phyloP scores from a whole-genome alignment of 75 land plant species.

The Picea glauca region DNA sequence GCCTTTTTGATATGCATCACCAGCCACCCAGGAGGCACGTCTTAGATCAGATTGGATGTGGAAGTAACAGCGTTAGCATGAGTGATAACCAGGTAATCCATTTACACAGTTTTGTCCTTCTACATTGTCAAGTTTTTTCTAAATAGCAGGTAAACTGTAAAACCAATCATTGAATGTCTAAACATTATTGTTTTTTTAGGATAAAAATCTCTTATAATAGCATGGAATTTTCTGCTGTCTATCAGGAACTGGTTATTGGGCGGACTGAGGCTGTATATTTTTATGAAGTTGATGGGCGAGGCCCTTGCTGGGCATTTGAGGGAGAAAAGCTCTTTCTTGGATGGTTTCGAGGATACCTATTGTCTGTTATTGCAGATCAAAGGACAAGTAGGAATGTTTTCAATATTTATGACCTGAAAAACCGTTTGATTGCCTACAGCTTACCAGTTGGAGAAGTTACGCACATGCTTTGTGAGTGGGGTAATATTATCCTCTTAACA shows the following conservation, averaged over 20 bases:
- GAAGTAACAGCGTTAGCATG: constrained; percentile 71
- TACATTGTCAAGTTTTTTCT: background rate
- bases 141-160: constrained; percentile 3
- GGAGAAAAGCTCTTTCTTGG: constrained; percentile 85
- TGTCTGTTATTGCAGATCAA: constrained; percentile 76
- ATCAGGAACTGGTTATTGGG: constrained; percentile 91
- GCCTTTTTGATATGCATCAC: constrained; percentile 66
- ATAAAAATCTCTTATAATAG: background rate
- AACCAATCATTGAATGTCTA: background rate
- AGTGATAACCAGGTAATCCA: constrained; percentile 79
- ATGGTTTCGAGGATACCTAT: constrained; percentile 96
- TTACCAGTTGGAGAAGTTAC: constrained; percentile 72
- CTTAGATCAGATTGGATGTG: constrained; percentile 83
- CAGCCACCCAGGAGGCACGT: constrained; percentile 75
- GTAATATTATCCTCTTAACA: constrained; percentile 74
- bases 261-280: constrained; percentile 94
- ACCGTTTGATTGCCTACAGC: constrained; percentile 87
- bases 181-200: background rate
- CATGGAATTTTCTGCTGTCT: background rate
- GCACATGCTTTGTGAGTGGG: constrained; percentile 96
- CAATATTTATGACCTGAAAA: constrained; percentile 92
- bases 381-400: constrained; percentile 57
- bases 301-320: constrained; percentile 99
- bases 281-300: constrained; percentile 95
- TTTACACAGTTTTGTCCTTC: background rate